Evolutionary conservation across 768 basidiomycete genomes (phyloP).

Genomic region (Leccinellum rugosiceps): DNA sequence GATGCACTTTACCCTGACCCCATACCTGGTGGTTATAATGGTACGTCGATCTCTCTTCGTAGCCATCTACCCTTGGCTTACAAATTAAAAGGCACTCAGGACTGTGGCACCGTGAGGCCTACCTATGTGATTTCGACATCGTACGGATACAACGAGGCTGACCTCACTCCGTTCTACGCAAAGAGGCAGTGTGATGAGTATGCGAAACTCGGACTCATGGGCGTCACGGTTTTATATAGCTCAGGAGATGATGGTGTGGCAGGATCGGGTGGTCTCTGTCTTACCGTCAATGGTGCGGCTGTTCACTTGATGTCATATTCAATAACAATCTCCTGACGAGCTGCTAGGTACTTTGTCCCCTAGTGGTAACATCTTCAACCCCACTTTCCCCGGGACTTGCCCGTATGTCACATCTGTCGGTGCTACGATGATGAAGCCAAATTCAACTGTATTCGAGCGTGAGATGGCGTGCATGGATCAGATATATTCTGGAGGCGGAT

Average conservation of each 20-base stretch:
- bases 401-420: conserved; percentile 53
- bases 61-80: background rate
- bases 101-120: conserved; percentile 38
- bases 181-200: conserved; percentile 45
- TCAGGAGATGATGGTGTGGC: conserved; percentile 34
- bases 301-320: background rate
- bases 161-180: conserved; percentile 35
- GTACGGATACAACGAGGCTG: conserved; percentile 38
- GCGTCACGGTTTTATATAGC: conserved; percentile 34
- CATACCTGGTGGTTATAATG: conserved; percentile 14
- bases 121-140: conserved; percentile 44
- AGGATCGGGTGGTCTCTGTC: conserved; percentile 29
- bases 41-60: conserved; percentile 1
- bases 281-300: conserved; percentile 25
- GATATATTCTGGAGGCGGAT: conserved; percentile 43
- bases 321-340: background rate
- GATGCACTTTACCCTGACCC: conserved; percentile 30
- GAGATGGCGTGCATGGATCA: conserved; percentile 48
- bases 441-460: conserved; percentile 36
- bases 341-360: conserved; percentile 33
- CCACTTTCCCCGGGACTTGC: conserved; percentile 47
- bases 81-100: conserved; percentile 13
- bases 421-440: conserved; percentile 42
- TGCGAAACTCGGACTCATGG: conserved; percentile 41
- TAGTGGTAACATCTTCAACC: conserved; percentile 50